Evolutionary conservation across 1,284 basidiomycete genomes (phyloP).

Genomic region (Malassezia obtusa): DNA sequence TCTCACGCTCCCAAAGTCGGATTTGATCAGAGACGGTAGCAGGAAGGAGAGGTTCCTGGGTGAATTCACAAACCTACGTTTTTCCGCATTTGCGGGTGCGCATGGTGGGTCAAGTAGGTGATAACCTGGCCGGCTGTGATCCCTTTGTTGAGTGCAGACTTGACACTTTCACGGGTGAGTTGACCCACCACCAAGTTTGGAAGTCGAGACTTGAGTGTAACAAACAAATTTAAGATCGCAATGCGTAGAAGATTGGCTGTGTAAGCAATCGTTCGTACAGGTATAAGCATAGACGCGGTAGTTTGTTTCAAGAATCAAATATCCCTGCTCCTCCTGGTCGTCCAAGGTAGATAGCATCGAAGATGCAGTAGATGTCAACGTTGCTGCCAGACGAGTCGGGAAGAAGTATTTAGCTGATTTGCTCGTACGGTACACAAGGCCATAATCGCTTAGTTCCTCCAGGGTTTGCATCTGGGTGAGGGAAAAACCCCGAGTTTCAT

Average conservation of each 20-base stretch:
- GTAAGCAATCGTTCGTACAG: slow-evolving; percentile 51
- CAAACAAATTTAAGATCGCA: slow-evolving; percentile 87
- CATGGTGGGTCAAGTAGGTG: slow-evolving; percentile 83
- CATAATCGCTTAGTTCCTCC: slow-evolving; percentile 85
- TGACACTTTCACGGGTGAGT: slow-evolving; percentile 88
- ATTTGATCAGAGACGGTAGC: slow-evolving; percentile 98
- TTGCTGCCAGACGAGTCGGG: slow-evolving; percentile 91
- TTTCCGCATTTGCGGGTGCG: slow-evolving; percentile 94
- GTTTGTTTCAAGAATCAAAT: slow-evolving; percentile 95
- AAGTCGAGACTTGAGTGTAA: slow-evolving; percentile 82
- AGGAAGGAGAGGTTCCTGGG: slow-evolving; percentile 73
- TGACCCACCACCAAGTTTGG: slow-evolving; percentile 91
- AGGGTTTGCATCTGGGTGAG: slow-evolving; percentile 75
- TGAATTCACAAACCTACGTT: slow-evolving; percentile 56
- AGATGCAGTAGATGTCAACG: slow-evolving; percentile 60
- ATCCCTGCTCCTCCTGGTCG: slow-evolving; percentile 56
- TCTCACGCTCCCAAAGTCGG: slow-evolving; percentile 91
- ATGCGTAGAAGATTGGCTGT: slow-evolving; percentile 88
- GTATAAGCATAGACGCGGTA: slow-evolving; percentile 98
- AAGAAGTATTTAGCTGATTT: slow-evolving; percentile 61
- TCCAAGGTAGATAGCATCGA: slow-evolving; percentile 26
- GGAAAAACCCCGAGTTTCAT: slow-evolving; percentile 72
- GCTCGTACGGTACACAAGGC: slow-evolving; percentile 63
- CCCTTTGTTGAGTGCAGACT: slow-evolving; percentile 82
- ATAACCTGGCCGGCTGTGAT: slow-evolving; percentile 97